A percentile compares a stretch with the other conserved stretches of the same genome.
These are phyloP conservation scores for Litchi chinensis DNA, from an alignment of 345 rosid species.

Conservation along the genomic window DNA sequence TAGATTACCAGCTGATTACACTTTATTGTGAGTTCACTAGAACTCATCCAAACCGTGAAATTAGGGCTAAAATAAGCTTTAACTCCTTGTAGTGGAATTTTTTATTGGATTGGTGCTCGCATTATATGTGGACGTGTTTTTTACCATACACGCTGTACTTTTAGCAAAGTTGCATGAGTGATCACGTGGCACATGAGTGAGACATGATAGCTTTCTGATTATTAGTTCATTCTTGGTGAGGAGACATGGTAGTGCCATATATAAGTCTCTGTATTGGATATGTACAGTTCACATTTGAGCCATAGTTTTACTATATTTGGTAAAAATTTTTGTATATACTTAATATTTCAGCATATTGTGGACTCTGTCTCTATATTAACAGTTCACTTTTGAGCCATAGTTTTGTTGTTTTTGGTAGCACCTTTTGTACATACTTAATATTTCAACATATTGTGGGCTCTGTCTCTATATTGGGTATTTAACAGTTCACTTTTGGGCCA, in stretches of 20 bases:
- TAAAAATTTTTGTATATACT: too few relatives aligned
- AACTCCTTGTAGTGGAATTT: background rate
- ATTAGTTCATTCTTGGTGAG: conserved; percentile 15
- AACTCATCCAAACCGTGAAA: too few relatives aligned
- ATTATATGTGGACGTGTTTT: background rate
- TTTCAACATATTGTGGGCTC: too few relatives aligned
- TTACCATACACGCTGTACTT: too few relatives aligned
- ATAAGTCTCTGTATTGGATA: background rate
- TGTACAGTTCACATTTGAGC: background rate
- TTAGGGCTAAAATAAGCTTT: too few relatives aligned
- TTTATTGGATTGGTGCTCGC: background rate
- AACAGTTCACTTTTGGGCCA: background rate
- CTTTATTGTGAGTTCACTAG: background rate
- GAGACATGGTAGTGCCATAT: background rate
- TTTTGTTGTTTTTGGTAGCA: too few relatives aligned
- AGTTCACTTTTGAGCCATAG: too few relatives aligned
- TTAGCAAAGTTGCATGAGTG: background rate
- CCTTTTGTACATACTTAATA: too few relatives aligned
- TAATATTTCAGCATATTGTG: background rate
- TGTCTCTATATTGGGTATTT: background rate
- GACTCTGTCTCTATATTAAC: background rate
- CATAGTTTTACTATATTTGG: background rate
- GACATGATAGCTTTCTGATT: background rate
- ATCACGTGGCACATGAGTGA: background rate
- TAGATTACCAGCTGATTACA: background rate